phyloP scores from a whole-genome alignment of 768 basidiomycete genomes.

The Erythrobasidium yunnanense region DNA sequence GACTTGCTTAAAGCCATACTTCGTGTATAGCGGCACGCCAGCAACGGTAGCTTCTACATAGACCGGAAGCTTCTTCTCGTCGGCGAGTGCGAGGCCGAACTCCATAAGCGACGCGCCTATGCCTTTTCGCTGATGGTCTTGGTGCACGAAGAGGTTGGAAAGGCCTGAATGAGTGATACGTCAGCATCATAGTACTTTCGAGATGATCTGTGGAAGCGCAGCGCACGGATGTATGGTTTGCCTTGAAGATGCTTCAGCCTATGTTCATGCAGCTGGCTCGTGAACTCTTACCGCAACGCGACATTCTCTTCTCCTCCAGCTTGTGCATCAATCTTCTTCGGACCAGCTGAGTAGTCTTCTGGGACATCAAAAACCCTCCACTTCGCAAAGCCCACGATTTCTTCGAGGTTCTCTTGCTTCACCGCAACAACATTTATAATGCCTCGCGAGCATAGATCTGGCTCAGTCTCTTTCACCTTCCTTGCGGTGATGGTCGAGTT shows the following conservation, averaged over 20 bases:
- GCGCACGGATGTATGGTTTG: background rate
- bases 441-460: background rate
- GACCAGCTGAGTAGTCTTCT: background rate
- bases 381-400: background rate
- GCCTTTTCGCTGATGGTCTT: background rate
- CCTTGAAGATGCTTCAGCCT: background rate
- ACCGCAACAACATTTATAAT: background rate
- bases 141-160: constrained; percentile 11
- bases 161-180: background rate
- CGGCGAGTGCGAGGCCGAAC: background rate
- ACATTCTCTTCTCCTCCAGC: background rate
- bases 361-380: constrained; percentile 20
- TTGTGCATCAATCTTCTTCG: background rate
- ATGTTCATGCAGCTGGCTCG: background rate
- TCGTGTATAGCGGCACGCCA: background rate
- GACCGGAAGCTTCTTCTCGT: background rate
- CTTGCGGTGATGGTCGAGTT: background rate
- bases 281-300: background rate
- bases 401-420: background rate
- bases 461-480: background rate
- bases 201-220: background rate
- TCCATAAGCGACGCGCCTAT: background rate
- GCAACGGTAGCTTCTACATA: constrained; percentile 6
- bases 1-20: background rate
- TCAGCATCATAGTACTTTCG: background rate